phyloP scores from a whole-genome alignment of 805 yeast species.

The Tetrapisispora namnaoensis region DNA sequence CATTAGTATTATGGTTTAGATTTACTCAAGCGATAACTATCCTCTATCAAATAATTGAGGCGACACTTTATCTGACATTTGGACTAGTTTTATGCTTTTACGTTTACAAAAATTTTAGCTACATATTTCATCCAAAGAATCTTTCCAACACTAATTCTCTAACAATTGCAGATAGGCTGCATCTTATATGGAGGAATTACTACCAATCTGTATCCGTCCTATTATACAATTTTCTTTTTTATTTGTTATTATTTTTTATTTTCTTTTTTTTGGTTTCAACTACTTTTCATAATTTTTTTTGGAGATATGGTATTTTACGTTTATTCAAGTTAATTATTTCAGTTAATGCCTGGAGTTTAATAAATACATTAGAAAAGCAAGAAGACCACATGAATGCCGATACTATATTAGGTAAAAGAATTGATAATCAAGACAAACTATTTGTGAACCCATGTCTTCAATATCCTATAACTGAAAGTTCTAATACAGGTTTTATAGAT shows the following conservation, averaged over 20 bases:
- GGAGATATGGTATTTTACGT: conserved; percentile 18
- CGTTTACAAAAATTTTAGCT: conserved; percentile 20
- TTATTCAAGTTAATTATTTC: conserved; percentile 22
- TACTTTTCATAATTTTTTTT: conserved; percentile 5
- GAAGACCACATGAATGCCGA: conserved; percentile 19
- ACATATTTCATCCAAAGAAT: conserved; percentile 15
- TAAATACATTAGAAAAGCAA: conserved; percentile 23
- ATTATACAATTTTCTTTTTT: conserved; percentile 14
- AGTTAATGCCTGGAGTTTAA: conserved; percentile 28
- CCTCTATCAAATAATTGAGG: conserved; percentile 5
- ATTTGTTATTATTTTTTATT: conserved; percentile 11
- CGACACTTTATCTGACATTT: conserved; percentile 11
- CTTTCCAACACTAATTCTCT: conserved; percentile 2
- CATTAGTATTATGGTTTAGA: not conserved
- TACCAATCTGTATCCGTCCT: conserved; percentile 22
- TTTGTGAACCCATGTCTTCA: conserved; percentile 21
- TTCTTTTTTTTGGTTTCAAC: conserved; percentile 10
- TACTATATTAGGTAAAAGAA: conserved; percentile 26
- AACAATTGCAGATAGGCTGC: conserved; percentile 5
- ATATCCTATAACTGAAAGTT: conserved; percentile 3
- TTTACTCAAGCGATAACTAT: not conserved
- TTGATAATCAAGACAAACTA: conserved; percentile 21
- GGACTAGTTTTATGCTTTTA: conserved; percentile 11
- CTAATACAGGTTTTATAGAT: not conserved
- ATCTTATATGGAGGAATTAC: conserved; percentile 19